phyloP scores from a whole-genome alignment of 1,284 basidiomycete genomes.

The Sanghuangporus weigelae region DNA sequence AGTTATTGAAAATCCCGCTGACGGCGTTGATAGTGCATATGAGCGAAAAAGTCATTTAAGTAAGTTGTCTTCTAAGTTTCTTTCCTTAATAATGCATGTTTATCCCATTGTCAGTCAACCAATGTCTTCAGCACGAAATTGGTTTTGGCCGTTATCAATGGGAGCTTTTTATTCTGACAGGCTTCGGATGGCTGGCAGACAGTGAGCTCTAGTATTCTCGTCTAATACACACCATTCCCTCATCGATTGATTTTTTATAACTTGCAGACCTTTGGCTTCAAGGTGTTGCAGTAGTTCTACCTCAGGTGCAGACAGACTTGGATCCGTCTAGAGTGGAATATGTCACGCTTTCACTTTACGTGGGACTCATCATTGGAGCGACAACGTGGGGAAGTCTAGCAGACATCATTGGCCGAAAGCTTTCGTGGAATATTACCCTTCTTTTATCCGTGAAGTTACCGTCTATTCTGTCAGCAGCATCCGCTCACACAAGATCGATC shows the following conservation, averaged over 20 bases:
- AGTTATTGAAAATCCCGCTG: conserved; percentile 7
- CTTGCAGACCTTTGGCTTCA: conserved; percentile 48
- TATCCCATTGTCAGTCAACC: conserved; percentile 32
- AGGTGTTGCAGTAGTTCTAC: conserved; percentile 47
- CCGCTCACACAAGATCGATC: neutral
- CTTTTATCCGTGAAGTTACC: conserved; percentile 37
- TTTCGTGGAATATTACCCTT: conserved; percentile 58
- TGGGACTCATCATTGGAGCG: conserved; percentile 54
- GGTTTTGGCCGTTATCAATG: conserved; percentile 59
- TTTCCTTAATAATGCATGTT: too few species aligned
- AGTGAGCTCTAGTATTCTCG: neutral
- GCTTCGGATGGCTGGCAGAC: conserved; percentile 26
- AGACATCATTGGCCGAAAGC: conserved; percentile 44
- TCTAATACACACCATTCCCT: too few species aligned
- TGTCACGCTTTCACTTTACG: conserved; percentile 51
- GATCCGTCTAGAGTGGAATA: conserved; percentile 40
- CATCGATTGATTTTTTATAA: neutral
- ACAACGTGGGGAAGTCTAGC: conserved; percentile 48
- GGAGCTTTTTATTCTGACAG: conserved; percentile 52
- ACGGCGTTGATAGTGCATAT: conserved; percentile 24
- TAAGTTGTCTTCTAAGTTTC: conserved; percentile 1
- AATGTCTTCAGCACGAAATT: conserved; percentile 47
- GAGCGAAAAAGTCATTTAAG: conserved; percentile 24
- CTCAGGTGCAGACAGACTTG: conserved; percentile 41
- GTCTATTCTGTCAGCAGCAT: neutral